Evolutionary conservation across 345 rosid species (phyloP).

Genomic region (Syzygium jambos): DNA sequence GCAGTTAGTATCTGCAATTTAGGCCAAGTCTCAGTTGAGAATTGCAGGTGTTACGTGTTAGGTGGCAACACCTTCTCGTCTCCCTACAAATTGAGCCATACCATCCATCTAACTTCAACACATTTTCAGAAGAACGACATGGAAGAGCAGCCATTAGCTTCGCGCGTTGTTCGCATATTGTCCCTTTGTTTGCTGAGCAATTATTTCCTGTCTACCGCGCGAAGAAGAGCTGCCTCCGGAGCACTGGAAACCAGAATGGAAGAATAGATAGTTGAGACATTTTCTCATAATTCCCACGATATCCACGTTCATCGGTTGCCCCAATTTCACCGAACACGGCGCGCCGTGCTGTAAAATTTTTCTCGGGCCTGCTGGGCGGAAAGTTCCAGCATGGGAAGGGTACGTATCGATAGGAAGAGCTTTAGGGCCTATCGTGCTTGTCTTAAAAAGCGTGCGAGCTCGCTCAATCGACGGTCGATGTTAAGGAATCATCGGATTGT

Average conservation of each 20-base stretch:
- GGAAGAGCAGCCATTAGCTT: background rate
- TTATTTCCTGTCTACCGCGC: background rate
- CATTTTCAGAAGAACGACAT: background rate
- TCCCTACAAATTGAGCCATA: background rate
- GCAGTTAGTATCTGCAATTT: background rate
- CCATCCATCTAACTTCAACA: background rate
- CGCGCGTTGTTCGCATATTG: background rate
- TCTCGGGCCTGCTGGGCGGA: background rate
- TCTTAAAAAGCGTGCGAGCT: background rate
- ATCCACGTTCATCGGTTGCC: background rate
- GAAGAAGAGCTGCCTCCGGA: background rate
- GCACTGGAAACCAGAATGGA: background rate
- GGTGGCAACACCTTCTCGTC: background rate
- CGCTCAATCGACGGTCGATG: background rate
- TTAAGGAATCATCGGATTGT: background rate
- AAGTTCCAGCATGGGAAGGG: background rate
- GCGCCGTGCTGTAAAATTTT: background rate
- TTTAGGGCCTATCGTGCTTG: background rate
- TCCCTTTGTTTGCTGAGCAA: background rate
- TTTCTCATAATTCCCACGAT: background rate
- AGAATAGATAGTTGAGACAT: background rate
- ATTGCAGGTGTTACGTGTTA: background rate
- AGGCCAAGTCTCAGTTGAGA: background rate
- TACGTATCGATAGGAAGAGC: background rate
- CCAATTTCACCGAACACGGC: background rate